These are phyloP conservation scores for Pestalotiopsis sp. DNA, from an alignment of 2,329 filamentous ascomycete species.

Conservation along the genomic window DNA sequence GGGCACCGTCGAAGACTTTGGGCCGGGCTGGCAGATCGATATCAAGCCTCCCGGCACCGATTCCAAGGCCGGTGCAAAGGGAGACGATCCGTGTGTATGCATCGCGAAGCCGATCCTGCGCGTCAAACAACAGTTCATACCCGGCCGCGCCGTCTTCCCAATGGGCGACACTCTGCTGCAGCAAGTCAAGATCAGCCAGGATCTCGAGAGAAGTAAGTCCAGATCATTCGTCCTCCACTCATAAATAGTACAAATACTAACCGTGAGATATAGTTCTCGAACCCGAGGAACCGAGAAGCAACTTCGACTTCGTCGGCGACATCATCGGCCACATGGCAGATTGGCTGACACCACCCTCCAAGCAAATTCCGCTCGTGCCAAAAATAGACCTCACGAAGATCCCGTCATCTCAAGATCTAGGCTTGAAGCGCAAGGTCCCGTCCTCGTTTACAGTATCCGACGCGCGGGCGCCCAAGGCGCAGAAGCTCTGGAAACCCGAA, in stretches of 20 bases:
- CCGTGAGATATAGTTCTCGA: constrained; percentile 6
- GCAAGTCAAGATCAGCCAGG: constrained; percentile 27
- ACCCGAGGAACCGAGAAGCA: not conserved
- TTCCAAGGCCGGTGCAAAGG: not conserved
- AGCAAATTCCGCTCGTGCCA: constrained; percentile 28
- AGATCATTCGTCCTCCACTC: not conserved
- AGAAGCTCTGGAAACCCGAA: not conserved
- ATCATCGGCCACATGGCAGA: constrained; percentile 11
- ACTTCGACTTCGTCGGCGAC: not conserved
- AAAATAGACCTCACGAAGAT: constrained; percentile 15
- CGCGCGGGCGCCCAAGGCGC: not conserved
- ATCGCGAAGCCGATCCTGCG: constrained; percentile 19
- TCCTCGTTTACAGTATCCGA: constrained; percentile 21
- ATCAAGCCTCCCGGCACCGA: not conserved
- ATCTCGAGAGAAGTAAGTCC: constrained; percentile 29
- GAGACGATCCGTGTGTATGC: not conserved
- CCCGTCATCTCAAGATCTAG: constrained; percentile 27
- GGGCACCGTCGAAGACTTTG: not conserved
- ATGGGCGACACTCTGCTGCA: constrained; percentile 43
- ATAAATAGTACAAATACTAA: constrained; percentile 19
- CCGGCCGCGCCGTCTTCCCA: constrained; percentile 36
- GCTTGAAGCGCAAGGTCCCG: constrained; percentile 33
- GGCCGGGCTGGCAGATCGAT: not conserved
- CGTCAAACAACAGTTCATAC: constrained; percentile 24
- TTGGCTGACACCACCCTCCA: constrained; percentile 3